Evolutionary conservation across 257 asterid genomes (phyloP), one percentile per base, ranked within the genome.

Genomic region (Solanum dulcamara): DNA sequence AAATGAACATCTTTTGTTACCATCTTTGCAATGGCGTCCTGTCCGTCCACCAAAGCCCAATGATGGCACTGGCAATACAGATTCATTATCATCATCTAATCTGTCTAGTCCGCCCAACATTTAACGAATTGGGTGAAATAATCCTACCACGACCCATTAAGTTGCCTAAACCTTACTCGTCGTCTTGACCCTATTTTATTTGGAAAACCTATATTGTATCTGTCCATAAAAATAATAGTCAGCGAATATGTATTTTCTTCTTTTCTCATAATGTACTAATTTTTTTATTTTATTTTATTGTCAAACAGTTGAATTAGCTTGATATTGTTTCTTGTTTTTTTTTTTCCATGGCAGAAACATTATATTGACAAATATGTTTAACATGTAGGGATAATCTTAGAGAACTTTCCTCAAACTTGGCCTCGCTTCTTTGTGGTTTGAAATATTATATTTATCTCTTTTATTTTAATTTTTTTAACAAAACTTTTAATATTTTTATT

Each of bases 21-120:
- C 72, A 30, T 64, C 72, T 64, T 40, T 28, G 0, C n/a, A 64
- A 64, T 64, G 72, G n/a, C 22, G n/a, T 64, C 40, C 72, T 1
- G 24, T 83, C 1, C 88, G 87, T 0, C 89, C 91, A 0, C 93
- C 94, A 2, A 24, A 90, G 10, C 92, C 90, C 20, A 90, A 81
- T 66, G 12, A 6, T 12, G 71, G 71, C 37, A 62, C 71, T 6
- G 71, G 37, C 37, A 57, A 57, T 57, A 30, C n/a, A 57, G 7
- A 10, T 22, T 57, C 66, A 57, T 22, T 10, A 10, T 57, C 64
- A 55, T 55, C 64, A 55, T 3, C 9, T 55, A 22, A 55, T 55
- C 28, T n/a, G 5, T 24, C 68, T 24, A 60, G 8, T 4, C 35
- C 70, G 8, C 18, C 70, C 18, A 11, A 60, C 1, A 3, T 60